These are phyloP conservation scores for Dissoconium aciculare DNA, from an alignment of 2,329 filamentous ascomycete genomes.

Conservation along the genomic window DNA sequence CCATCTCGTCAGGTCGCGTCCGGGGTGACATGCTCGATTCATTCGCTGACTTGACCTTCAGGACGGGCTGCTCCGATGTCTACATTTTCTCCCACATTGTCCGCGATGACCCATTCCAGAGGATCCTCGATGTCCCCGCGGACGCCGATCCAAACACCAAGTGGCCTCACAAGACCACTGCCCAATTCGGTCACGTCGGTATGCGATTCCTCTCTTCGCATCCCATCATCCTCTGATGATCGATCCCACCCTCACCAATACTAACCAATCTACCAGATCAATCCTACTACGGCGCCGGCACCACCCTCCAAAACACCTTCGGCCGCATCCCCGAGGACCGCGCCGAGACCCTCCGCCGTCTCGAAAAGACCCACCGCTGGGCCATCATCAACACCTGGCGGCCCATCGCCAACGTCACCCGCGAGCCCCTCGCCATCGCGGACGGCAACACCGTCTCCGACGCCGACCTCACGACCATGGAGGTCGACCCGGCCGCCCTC, in stretches of 20 bases:
- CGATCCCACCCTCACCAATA: too few species aligned
- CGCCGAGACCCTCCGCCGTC: background rate
- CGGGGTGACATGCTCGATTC: background rate
- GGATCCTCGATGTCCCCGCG: background rate
- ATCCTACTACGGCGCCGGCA: constrained; percentile 3
- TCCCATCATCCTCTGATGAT: background rate
- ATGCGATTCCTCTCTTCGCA: background rate
- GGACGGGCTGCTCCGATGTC: background rate
- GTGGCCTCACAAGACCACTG: background rate
- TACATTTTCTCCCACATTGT: background rate
- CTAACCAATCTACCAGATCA: too few species aligned
- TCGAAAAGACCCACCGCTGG: constrained; percentile 7
- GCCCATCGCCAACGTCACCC: constrained; percentile 3
- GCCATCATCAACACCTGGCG: constrained; percentile 8
- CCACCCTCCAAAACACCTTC: background rate
- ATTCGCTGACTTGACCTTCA: too few species aligned
- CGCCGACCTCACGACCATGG: constrained; percentile 5
- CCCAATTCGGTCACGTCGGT: constrained; percentile 1
- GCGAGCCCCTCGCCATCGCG: constrained; percentile 4
- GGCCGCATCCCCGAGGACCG: background rate
- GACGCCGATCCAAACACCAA: background rate
- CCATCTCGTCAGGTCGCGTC: background rate
- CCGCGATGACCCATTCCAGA: background rate
- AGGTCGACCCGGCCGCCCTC: background rate
- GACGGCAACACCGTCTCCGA: constrained; percentile 5